These are phyloP conservation scores for Collybia sp. DNA, from an alignment of 768 basidiomycete species.

Conservation along the genomic window DNA sequence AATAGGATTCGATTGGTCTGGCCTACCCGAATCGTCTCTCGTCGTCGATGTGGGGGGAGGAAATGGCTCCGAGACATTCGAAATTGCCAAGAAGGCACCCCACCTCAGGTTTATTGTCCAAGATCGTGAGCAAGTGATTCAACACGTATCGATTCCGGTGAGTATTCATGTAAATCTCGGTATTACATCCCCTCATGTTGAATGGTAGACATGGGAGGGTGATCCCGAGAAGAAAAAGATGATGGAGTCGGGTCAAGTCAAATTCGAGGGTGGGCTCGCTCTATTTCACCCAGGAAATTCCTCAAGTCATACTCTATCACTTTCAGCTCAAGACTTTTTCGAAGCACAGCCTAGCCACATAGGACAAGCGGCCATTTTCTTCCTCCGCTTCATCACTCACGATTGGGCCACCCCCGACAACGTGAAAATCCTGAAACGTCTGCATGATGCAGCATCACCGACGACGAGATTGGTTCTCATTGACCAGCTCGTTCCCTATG, in stretches of 20 bases:
- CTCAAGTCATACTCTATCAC: neutral
- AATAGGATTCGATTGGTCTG: slow-evolving; percentile 15
- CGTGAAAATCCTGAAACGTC: slow-evolving; percentile 16
- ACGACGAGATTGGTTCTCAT: no score
- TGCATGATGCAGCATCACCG: slow-evolving; percentile 19
- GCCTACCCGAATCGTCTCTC: slow-evolving; percentile 4
- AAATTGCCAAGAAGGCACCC: slow-evolving; percentile 7
- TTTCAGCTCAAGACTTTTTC: slow-evolving; percentile 11
- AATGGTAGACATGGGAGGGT: neutral
- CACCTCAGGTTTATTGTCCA: slow-evolving; percentile 10
- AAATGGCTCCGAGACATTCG: slow-evolving; percentile 9
- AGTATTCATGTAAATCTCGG: slow-evolving; percentile 1
- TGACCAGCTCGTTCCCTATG: no score
- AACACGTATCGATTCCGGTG: slow-evolving; percentile 1
- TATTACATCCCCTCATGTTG: neutral
- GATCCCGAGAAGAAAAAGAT: neutral
- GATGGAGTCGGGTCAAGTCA: neutral
- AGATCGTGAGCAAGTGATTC: slow-evolving; percentile 11
- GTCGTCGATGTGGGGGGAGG: slow-evolving; percentile 18
- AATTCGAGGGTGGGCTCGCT: slow-evolving; percentile 3
- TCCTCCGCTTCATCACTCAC: slow-evolving; percentile 22
- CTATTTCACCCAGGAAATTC: neutral
- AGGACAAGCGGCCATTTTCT: slow-evolving; percentile 19
- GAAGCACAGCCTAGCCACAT: slow-evolving; percentile 16
- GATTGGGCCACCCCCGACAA: slow-evolving; percentile 22